Conservation (phyloP, 352 stramenopile species). For the Phytophthora uliginosa region DNA sequence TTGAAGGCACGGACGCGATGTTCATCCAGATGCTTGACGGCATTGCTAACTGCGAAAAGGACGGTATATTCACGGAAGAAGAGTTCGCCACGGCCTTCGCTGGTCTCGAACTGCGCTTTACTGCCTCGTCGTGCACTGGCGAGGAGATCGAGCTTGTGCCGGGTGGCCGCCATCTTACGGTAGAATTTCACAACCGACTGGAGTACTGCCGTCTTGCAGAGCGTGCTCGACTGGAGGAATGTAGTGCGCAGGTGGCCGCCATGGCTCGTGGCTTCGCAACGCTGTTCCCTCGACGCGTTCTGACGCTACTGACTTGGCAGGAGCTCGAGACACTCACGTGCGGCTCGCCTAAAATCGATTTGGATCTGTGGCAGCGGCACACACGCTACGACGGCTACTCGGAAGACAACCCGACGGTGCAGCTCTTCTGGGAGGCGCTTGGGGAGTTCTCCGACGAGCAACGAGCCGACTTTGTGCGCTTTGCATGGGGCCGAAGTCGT, state of each 20-base stretch:
- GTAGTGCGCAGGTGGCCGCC: slow-evolving; percentile 69
- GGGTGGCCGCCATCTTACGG: slow-evolving; percentile 66
- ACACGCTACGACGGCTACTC: slow-evolving; percentile 92
- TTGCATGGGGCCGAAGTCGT: slow-evolving; percentile 95
- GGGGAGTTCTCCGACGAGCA: slow-evolving; percentile 91
- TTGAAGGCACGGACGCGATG: slow-evolving; percentile 92
- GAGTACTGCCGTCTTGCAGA: slow-evolving; percentile 89
- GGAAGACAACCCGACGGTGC: slow-evolving; percentile 84
- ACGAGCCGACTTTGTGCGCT: slow-evolving; percentile 93
- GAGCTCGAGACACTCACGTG: slow-evolving; percentile 94
- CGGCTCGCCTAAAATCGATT: slow-evolving; percentile 92
- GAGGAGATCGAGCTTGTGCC: slow-evolving; percentile 86
- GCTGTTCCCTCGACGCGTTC: slow-evolving; percentile 86
- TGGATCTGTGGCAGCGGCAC: slow-evolving; percentile 87
- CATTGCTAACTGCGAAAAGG: slow-evolving; percentile 84
- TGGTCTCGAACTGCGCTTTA: slow-evolving; percentile 84
- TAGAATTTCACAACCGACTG: slow-evolving; percentile 89
- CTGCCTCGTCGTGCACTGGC: slow-evolving; percentile 86
- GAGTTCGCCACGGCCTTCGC: slow-evolving; percentile 86
- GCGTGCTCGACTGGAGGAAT: slow-evolving; percentile 84
- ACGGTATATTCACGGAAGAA: slow-evolving; percentile 82
- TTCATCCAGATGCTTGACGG: slow-evolving; percentile 92
- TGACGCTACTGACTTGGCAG: slow-evolving; percentile 92
- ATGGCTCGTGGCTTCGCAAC: slow-evolving; percentile 88
- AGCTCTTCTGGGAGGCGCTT: slow-evolving; percentile 93